Evolutionary conservation across 108 stramenopile species (phyloP).

Genomic region (Cyclostephanos tholiformis): DNA sequence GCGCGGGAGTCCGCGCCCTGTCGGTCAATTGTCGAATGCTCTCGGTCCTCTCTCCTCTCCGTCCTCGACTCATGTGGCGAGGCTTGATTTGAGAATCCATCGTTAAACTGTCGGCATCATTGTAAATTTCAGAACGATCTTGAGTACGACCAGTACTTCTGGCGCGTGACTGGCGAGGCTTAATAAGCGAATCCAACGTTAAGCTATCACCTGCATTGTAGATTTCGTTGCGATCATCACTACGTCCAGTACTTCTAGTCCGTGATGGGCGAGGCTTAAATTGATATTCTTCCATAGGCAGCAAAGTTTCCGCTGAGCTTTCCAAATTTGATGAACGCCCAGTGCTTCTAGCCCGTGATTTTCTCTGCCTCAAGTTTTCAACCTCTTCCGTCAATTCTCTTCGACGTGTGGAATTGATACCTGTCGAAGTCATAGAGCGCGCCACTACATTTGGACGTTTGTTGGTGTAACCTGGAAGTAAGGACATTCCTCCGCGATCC

Average conservation of each 20-base stretch:
- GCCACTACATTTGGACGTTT: background rate
- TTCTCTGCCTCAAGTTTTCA: conserved; percentile 9
- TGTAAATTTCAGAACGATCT: background rate
- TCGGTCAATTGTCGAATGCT: conserved; percentile 36
- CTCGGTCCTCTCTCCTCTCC: conserved; percentile 39
- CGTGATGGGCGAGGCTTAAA: background rate
- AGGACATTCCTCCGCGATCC: background rate
- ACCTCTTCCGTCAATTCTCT: conserved; percentile 17
- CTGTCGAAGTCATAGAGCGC: background rate
- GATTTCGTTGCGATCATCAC: too few species aligned
- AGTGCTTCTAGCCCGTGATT: conserved; percentile 8
- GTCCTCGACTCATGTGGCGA: conserved; percentile 28
- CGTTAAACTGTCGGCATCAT: background rate
- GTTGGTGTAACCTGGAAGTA: conserved; percentile 10
- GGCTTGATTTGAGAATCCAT: background rate
- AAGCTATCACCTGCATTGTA: background rate
- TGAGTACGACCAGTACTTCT: background rate
- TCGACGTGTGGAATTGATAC: conserved; percentile 1
- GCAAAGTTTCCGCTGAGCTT: background rate
- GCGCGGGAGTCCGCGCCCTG: conserved; percentile 32
- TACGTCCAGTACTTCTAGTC: too few species aligned
- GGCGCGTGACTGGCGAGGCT: background rate
- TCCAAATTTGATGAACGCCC: conserved; percentile 14
- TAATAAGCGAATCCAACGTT: background rate
- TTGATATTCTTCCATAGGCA: background rate